These are phyloP conservation scores for Nigrospora osmanthi DNA, from an alignment of 2,329 filamentous ascomycete species.

Conservation along the genomic window DNA sequence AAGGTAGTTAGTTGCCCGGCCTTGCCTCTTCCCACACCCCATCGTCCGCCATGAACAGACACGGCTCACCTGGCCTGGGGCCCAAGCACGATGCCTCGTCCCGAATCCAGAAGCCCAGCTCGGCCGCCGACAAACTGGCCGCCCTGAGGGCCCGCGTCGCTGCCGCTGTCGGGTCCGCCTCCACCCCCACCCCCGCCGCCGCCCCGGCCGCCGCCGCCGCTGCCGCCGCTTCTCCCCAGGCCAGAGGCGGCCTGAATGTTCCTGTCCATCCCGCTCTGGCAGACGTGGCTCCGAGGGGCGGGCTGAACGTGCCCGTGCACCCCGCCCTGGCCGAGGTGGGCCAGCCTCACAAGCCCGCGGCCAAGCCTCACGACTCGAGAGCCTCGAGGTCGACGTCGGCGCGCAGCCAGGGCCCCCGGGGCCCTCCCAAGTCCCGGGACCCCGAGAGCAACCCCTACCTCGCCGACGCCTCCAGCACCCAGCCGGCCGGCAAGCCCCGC, in stretches of 20 bases:
- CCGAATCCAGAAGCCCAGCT: slow-evolving; percentile 47
- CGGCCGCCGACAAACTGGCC: slow-evolving; percentile 60
- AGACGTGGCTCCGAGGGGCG: slow-evolving; percentile 31
- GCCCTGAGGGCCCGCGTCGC: slow-evolving; percentile 74
- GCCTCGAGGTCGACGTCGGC: slow-evolving; percentile 12
- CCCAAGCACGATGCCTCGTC: slow-evolving; percentile 47
- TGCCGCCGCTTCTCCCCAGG: not conserved
- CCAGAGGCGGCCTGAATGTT: slow-evolving; percentile 52
- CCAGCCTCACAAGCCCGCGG: slow-evolving; percentile 10
- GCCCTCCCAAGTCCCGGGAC: slow-evolving; percentile 22
- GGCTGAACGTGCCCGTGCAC: slow-evolving; percentile 57
- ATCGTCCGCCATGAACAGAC: slow-evolving; percentile 39
- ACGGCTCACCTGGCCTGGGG: slow-evolving; percentile 42
- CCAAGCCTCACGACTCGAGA: slow-evolving; percentile 28
- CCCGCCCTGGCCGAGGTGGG: slow-evolving; percentile 46
- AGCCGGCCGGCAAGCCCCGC: slow-evolving; percentile 57
- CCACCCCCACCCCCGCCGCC: not conserved
- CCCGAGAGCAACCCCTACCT: slow-evolving; percentile 64
- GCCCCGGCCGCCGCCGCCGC: not conserved
- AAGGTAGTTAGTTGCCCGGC: not conserved
- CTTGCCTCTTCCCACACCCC: not conserved
- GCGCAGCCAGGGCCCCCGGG: slow-evolving; percentile 8
- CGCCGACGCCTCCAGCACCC: slow-evolving; percentile 53
- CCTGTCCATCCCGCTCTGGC: slow-evolving; percentile 61
- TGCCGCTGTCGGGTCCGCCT: slow-evolving; percentile 49